Evolutionary conservation across 306 rosid species (phyloP).

Genomic region (Macrotyloma uniflorum): DNA sequence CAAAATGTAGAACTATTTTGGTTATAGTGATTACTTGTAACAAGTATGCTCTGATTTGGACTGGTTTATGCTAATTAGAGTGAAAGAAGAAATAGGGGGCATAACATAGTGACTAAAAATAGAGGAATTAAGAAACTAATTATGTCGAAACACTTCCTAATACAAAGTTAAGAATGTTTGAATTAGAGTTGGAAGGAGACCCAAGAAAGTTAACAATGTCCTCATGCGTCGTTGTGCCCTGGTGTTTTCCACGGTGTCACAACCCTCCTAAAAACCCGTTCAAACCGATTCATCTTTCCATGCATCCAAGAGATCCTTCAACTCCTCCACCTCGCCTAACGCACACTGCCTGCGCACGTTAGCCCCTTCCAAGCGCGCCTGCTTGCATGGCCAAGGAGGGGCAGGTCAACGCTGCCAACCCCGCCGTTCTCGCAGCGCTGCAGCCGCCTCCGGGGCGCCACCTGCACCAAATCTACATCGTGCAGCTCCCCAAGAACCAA

Average conservation of each 20-base stretch:
- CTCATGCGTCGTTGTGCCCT: slow-evolving; percentile 24
- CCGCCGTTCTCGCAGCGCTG: neutral
- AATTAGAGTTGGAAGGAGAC: neutral
- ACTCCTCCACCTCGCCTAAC: neutral
- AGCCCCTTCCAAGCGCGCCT: slow-evolving; percentile 17
- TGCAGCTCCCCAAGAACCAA: slow-evolving; percentile 73
- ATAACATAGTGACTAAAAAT: neutral
- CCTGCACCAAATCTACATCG: slow-evolving; percentile 47
- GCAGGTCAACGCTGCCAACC: slow-evolving; percentile 22
- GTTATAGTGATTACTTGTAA: neutral
- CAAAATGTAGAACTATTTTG: too few species aligned
- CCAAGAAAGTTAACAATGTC: neutral
- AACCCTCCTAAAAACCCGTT: neutral
- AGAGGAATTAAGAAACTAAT: neutral
- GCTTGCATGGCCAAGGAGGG: slow-evolving; percentile 50
- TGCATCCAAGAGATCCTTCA: slow-evolving; percentile 42
- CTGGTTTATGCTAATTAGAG: neutral
- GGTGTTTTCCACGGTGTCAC: slow-evolving; percentile 26
- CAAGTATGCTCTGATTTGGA: neutral
- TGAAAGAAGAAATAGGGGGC: neutral
- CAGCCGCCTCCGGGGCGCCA: neutral
- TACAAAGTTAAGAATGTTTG: neutral
- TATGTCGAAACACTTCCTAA: neutral
- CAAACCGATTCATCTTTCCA: neutral
- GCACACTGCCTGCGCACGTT: neutral